Conservation (phyloP, 1,284 basidiomycete genomes). For the Moniliophthora roreri region DNA sequence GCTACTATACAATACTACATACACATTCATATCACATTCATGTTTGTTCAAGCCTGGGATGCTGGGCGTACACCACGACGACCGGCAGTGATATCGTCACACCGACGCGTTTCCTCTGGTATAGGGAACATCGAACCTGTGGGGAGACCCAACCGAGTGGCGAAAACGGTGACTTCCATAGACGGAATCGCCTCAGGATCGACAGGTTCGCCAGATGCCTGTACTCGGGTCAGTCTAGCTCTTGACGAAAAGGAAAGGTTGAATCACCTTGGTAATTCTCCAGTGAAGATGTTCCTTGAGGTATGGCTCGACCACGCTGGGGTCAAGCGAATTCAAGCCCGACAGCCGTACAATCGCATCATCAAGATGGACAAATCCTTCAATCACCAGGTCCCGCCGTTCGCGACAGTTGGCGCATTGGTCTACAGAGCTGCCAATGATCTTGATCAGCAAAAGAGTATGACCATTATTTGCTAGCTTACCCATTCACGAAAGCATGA, state of each 20-base stretch:
- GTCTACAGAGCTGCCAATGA: constrained; percentile 22
- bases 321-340: constrained; percentile 30
- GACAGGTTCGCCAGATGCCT: constrained; percentile 10
- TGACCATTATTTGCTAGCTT: background rate
- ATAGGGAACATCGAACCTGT: constrained; percentile 14
- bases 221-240: background rate
- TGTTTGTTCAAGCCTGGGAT: too few species aligned
- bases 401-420: constrained; percentile 40
- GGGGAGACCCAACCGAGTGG: constrained; percentile 7
- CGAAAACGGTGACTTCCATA: constrained; percentile 10
- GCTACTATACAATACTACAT: too few species aligned
- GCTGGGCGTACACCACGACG: background rate
- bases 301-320: constrained; percentile 37
- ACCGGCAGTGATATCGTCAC: constrained; percentile 14
- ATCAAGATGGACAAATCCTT: constrained; percentile 57
- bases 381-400: constrained; percentile 34
- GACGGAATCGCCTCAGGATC: constrained; percentile 3
- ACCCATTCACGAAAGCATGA: constrained; percentile 38
- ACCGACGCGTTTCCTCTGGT: constrained; percentile 10
- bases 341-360: constrained; percentile 29
- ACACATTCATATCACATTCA: too few species aligned
- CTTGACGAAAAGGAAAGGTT: background rate
- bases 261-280: constrained; percentile 33
- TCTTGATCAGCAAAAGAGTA: background rate
- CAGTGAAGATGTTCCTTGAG: constrained; percentile 36